Evolutionary conservation across 192 early-diverging fungal species (phyloP), one percentile per base, ranked within the genome.

Genomic region (Pilaira anomala): DNA sequence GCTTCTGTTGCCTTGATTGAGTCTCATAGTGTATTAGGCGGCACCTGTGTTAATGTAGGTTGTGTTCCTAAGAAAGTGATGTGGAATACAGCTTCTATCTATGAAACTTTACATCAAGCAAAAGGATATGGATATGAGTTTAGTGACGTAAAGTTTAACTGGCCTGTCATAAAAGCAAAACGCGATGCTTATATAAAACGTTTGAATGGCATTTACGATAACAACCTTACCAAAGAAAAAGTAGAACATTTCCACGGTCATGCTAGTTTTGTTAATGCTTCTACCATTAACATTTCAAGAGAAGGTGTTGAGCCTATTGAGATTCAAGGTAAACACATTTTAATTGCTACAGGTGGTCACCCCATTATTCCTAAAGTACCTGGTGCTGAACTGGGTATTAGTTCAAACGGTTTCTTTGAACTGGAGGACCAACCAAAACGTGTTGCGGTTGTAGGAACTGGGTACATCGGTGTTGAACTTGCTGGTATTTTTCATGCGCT

Each of bases 161-260:
- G 94, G 94, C 67, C 73, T 4, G 60, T 73, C 3, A 68, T 98
- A 58, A 97, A 97, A 79, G 49, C 82, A 29, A 94, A 93, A 76
- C 88, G 95, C 40, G 97, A 98, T 69, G 94, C 89, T 7, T 98
- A 98, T 74, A 91, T 97, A 45, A 81, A 86, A 78, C 92, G 93
- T 21, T 80, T 98, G 30, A 98, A 98, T 76, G 90, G 90, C n/a
- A 98, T 98, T 71, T 98, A 98, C 78, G 89, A 86, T 75, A 81
- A 61, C 65, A 98, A 98, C 73, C 74, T 98, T 26, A 67, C 65
- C 60, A 93, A 93, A 73, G 95, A 97, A 58, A 72, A 69, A 6
- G 85, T 98, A 28, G 90, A 93, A 30, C 85, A 86, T 49, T 88
- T 95, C 72, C 62, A 81, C 33, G 96, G 96, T n/a, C 80, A 73